Evolutionary conservation across 352 stramenopile species (phyloP).

Genomic region (Peronosclerospora sorghi): DNA sequence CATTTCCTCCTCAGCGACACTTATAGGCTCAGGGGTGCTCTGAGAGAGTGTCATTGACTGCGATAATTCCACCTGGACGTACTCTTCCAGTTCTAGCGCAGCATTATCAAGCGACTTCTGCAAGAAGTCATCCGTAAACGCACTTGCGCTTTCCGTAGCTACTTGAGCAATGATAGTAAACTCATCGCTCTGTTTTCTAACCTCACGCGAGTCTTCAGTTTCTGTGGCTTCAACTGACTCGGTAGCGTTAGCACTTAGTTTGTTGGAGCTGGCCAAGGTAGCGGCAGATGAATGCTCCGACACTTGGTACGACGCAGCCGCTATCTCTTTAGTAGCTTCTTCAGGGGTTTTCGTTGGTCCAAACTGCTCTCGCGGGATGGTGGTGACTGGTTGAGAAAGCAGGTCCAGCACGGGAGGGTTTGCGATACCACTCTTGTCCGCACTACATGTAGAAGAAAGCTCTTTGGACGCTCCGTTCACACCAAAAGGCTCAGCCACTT

Average conservation of each 20-base stretch:
- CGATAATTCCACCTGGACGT: conserved; percentile 58
- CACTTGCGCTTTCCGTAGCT: conserved; percentile 23
- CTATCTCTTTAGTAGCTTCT: conserved; percentile 3
- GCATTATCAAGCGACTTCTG: conserved; percentile 34
- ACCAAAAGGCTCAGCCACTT: not conserved
- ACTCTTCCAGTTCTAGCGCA: conserved; percentile 47
- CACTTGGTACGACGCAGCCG: not conserved
- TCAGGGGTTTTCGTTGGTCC: conserved; percentile 5
- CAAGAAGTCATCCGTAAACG: conserved; percentile 35
- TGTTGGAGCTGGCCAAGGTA: not conserved
- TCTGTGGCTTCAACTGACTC: conserved; percentile 4
- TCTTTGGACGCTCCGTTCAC: not conserved
- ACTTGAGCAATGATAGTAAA: conserved; percentile 20
- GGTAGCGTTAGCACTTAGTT: not conserved
- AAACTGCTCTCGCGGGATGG: conserved; percentile 6
- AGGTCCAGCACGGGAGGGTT: conserved; percentile 14
- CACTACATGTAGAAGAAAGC: not conserved
- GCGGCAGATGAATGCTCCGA: conserved; percentile 5
- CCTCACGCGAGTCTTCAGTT: conserved; percentile 2
- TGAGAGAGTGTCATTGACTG: conserved; percentile 25
- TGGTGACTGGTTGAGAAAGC: conserved; percentile 2
- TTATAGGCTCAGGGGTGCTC: conserved; percentile 19
- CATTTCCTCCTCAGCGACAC: conserved; percentile 14
- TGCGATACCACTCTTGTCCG: no score
- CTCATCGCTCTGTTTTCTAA: conserved; percentile 21